Evolutionary conservation across 441 rosid species (phyloP).

Genomic region (Aleurites moluccanus): DNA sequence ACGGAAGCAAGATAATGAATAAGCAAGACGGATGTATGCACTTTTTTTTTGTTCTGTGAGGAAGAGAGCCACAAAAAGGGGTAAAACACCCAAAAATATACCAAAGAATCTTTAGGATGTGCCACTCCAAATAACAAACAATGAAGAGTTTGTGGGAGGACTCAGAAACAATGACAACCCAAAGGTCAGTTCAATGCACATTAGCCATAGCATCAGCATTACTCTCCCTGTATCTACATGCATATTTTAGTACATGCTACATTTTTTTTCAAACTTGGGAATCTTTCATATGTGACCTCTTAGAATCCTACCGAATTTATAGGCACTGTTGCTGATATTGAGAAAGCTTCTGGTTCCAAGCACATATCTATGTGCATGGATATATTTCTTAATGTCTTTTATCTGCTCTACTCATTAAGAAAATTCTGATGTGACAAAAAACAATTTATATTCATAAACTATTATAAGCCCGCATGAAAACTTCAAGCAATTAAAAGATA

Average conservation of each 20-base stretch:
- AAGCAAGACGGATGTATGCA: slow-evolving; percentile 12
- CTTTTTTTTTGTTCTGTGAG: too few relatives aligned
- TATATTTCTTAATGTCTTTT: not conserved
- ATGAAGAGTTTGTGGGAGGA: not conserved
- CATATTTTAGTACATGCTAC: not conserved
- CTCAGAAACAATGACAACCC: not conserved
- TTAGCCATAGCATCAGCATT: not conserved
- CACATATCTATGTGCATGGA: not conserved
- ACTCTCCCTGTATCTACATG: not conserved
- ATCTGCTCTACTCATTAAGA: not conserved
- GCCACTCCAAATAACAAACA: not conserved
- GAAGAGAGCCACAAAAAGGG: too few relatives aligned
- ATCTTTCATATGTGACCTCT: not conserved
- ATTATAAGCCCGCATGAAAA: not conserved
- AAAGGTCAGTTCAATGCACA: not conserved
- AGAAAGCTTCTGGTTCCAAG: not conserved
- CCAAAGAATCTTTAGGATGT: not conserved
- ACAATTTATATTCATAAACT: too few relatives aligned
- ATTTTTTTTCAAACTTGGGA: not conserved
- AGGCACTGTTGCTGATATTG: not conserved
- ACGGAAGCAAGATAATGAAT: slow-evolving; percentile 19
- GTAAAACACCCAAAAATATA: too few relatives aligned
- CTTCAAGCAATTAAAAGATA: not conserved
- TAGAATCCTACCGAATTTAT: not conserved
- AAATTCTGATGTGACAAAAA: not conserved